Base-by-base conservation (phyloP, 257 asterid genomes). In the Solanum chiquidenum region DNA sequence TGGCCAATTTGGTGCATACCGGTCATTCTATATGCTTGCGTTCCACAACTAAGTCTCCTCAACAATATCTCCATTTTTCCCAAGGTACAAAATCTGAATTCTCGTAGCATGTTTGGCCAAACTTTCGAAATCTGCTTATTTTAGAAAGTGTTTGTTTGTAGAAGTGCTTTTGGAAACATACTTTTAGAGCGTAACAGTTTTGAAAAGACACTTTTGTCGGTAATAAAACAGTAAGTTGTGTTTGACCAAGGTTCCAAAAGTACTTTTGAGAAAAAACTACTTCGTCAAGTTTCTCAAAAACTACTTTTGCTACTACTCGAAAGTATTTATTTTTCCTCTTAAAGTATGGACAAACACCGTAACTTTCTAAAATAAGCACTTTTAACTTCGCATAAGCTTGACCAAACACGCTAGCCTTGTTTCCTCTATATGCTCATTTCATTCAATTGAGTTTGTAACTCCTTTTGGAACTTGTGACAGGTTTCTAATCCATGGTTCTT, bases 1-100 rank as follows among this genome's bases (percentile, higher is more conserved):
- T 82, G 89, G 80, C 86, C 89, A 84, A 4, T 79, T 79, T 40
- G 71, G 79, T 87, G 86, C 74, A 58, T 87, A 44, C 89, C 89
- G 0, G 38, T 87, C 35, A 55, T 86, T 31, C 62, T 79, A 12
- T 87, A 87, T 3, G 86, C 89, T 25, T 77, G 7, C 38, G 4
- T 87, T 18, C 89, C 86, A 58, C 89, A 87, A 29, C 74, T 87
- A 11, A 74, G 79, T 27, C 89, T 76, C 29, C 60, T 86, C 76
- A 86, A 86, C 75, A 40, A 38, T 69, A 73, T 87, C 20, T 60
- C 64, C 34, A 68, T 87, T 40, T 87, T 87, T 29, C 89, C 89
- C 83, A 87, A 77, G 86, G 89, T 87, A 87, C 5, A 38, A 23
- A 8, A 40, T 38, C 7, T 38, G 34, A 76, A 76, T 38, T 29